Base-by-base conservation (phyloP, 345 rosid species). In the Linum usitatissimum region DNA sequence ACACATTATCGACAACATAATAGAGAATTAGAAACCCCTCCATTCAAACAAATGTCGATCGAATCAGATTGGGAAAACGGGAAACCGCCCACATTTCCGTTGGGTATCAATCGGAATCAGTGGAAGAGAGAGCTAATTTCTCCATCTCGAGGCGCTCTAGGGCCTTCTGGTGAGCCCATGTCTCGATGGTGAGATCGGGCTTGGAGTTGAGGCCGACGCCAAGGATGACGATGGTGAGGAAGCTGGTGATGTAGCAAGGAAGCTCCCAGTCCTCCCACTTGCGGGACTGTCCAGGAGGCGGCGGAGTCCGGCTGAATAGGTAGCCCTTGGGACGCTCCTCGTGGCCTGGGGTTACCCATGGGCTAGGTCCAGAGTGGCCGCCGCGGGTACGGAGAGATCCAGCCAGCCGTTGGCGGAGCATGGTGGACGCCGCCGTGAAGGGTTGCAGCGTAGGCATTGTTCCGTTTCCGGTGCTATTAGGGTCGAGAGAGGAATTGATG, bases 251-350 rank as follows among this genome's bases (percentile, higher is more conserved):
- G 80, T 93, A 93, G 85, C 97, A 90, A 20, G 99, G 99, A 1
- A 92, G 87, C 87, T 92, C 97, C 98, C 98, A 92, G 65, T 92
- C 98, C 69, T 92, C 98, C 97, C 97, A 93, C 56, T 87, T 83
- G 18, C 99, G 90, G 3, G 92, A 69, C 68, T 90, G 90, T 30
- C 96, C 99, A 3, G 90, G 81, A 39, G 95, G 78, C 6, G 73
- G 79, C 5, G 97, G 97, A 6, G 84, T 67, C 28, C 96, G 77
- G 73, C 87, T 93, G 77, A 93, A 78, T 56, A 86, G 80, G 80
- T 87, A 86, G 3, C 99, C 99, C 64, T 90, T 93, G 14, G 99
- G 96, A 8, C 68, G 82, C 67, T 90, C 99, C 76, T 93, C 92
- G 70, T 93, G 97, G 18, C 99, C 99, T 0, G 92, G 92, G 9